Evolutionary conservation across 805 yeast species (phyloP).

Genomic region (Danielozyma ontarioensis): DNA sequence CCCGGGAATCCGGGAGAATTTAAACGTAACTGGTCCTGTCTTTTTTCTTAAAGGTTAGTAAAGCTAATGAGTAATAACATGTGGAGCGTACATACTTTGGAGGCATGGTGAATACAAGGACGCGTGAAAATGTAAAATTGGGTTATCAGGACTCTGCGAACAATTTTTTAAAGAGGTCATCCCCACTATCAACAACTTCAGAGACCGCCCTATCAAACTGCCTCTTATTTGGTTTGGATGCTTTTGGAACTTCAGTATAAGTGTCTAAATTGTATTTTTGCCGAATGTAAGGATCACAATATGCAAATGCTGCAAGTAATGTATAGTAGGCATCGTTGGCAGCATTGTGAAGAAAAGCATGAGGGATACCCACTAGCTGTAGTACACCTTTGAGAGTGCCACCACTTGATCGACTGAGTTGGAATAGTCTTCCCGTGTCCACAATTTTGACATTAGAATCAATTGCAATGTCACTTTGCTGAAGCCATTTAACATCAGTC

Average conservation of each 20-base stretch:
- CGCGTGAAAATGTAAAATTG: too few species aligned
- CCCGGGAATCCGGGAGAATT: conserved; percentile 35
- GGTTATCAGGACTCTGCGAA: too few species aligned
- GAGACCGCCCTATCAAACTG: too few species aligned
- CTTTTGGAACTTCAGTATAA: conserved; percentile 1
- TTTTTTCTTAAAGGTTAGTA: background rate
- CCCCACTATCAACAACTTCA: too few species aligned
- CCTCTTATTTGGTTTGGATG: too few species aligned
- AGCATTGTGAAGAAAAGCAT: conserved; percentile 22
- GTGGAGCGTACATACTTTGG: too few species aligned
- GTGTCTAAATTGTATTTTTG: conserved; percentile 10
- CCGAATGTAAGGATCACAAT: conserved; percentile 18
- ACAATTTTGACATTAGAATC: conserved; percentile 7
- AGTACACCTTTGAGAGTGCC: conserved; percentile 17
- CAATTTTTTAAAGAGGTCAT: background rate
- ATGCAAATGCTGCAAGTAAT: conserved; percentile 18
- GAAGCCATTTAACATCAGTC: conserved; percentile 10
- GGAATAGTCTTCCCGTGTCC: conserved; percentile 15
- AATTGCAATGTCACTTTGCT: conserved; percentile 8
- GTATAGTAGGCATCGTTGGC: conserved; percentile 27
- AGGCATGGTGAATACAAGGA: too few species aligned
- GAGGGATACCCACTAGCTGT: conserved; percentile 15
- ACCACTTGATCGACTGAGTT: conserved; percentile 9
- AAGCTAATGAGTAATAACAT: background rate
- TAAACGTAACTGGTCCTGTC: conserved; percentile 10